Evolutionary conservation across 2,329 filamentous ascomycete species (phyloP).

Genomic region (Penicillium sp.): DNA sequence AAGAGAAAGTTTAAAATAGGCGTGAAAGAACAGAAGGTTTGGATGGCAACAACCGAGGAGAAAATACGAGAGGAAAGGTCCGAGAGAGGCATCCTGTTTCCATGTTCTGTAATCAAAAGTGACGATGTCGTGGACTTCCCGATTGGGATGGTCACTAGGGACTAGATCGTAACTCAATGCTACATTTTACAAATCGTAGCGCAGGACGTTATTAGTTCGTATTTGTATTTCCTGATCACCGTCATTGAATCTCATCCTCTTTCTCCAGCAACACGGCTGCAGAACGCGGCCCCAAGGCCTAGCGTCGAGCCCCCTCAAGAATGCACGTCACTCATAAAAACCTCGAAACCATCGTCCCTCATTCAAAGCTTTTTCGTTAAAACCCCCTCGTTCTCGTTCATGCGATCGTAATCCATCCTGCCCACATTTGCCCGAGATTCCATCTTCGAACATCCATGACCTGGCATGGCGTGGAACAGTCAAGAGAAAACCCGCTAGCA

Average conservation of each 20-base stretch:
- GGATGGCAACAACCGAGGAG: not conserved
- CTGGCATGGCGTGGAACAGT: conserved; percentile 14
- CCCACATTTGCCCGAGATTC: not conserved
- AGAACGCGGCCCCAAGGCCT: conserved; percentile 3
- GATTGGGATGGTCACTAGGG: not conserved
- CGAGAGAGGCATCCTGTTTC: not conserved
- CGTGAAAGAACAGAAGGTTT: not conserved
- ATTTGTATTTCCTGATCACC: conserved; percentile 22
- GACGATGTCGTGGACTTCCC: not conserved
- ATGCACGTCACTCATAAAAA: not conserved
- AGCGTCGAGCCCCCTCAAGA: conserved; percentile 4
- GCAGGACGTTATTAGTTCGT: conserved; percentile 19
- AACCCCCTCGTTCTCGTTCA: conserved; percentile 9
- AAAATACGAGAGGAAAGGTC: not conserved
- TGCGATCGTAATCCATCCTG: conserved; percentile 2
- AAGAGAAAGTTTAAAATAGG: conserved; percentile 3
- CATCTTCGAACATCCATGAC: conserved; percentile 9
- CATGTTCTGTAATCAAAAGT: not conserved
- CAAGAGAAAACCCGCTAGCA: conserved; percentile 4
- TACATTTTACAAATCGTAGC: not conserved
- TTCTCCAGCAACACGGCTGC: conserved; percentile 12
- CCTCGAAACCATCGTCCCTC: conserved; percentile 7
- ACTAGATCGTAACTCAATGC: not conserved
- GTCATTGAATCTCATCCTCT: conserved; percentile 15
- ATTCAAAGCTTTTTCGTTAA: conserved; percentile 11